phyloP scores from a whole-genome alignment of 148 eudicot species.

The Rhododendron henanense region DNA sequence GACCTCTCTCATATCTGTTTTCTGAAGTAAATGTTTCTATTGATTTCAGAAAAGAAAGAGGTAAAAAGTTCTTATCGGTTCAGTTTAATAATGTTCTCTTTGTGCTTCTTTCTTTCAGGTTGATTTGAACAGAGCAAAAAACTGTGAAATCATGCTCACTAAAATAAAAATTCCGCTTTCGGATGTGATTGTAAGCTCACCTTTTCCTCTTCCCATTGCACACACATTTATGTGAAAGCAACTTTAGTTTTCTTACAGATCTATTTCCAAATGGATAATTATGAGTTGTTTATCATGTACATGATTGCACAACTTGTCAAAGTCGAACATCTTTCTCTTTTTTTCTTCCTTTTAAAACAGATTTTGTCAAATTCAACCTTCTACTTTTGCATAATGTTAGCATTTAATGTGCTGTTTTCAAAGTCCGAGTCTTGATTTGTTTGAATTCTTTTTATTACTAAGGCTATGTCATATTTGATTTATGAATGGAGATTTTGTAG shows the following conservation, averaged over 20 bases:
- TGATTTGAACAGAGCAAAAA: constrained; percentile 91
- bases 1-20: background rate
- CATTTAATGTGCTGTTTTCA: background rate
- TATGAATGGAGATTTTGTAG: background rate
- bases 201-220: constrained; percentile 5
- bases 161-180: constrained; percentile 95
- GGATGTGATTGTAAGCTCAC: constrained; percentile 76
- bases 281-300: background rate
- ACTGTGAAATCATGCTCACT: constrained; percentile 98
- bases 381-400: background rate
- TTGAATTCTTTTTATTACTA: background rate
- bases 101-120: constrained; percentile 41
- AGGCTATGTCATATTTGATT: background rate
- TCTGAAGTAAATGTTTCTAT: background rate
- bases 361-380: background rate
- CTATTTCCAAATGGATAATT: background rate
- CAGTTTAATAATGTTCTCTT: background rate
- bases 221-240: background rate
- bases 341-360: background rate
- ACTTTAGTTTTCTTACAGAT: background rate
- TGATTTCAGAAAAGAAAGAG: background rate
- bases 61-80: background rate
- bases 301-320: background rate
- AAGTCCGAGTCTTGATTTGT: background rate
- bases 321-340: background rate